Conservation (phyloP, 768 basidiomycete species). For the Xerocomus spinulosus region DNA sequence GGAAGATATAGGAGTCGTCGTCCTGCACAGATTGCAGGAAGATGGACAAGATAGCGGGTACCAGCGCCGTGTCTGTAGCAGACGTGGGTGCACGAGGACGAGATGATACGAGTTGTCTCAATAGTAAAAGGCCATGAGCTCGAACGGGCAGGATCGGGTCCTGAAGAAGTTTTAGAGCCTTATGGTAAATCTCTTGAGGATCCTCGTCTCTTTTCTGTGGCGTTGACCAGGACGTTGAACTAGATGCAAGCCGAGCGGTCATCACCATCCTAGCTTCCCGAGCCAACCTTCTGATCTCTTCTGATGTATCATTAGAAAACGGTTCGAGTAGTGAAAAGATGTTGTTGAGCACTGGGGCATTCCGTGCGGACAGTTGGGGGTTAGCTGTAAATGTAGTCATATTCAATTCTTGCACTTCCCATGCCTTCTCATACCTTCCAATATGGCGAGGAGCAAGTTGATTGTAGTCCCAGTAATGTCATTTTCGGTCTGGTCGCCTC, state of each 20-base stretch:
- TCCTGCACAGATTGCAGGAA: conserved; percentile 84
- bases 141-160: conserved; percentile 92
- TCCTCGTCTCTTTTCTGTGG: conserved; percentile 17
- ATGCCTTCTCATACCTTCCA: conserved; percentile 61
- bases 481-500: conserved; percentile 42
- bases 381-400: conserved; percentile 35
- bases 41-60: conserved; percentile 81
- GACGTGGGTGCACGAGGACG: conserved; percentile 12
- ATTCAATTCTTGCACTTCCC: background rate
- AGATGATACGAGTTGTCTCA: conserved; percentile 67
- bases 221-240: conserved; percentile 35
- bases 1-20: conserved; percentile 92
- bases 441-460: conserved; percentile 73
- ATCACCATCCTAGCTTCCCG: conserved; percentile 82
- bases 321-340: conserved; percentile 65
- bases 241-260: conserved; percentile 70
- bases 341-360: conserved; percentile 60
- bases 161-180: conserved; percentile 81
- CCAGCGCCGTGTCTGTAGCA: conserved; percentile 54
- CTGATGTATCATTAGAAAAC: conserved; percentile 44
- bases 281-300: conserved; percentile 53
- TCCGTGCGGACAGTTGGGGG: conserved; percentile 54
- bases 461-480: conserved; percentile 76
- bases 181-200: conserved; percentile 71
- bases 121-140: conserved; percentile 82